Conservation (phyloP, 1,139 yeast species). For the Yarrowia galli region DNA sequence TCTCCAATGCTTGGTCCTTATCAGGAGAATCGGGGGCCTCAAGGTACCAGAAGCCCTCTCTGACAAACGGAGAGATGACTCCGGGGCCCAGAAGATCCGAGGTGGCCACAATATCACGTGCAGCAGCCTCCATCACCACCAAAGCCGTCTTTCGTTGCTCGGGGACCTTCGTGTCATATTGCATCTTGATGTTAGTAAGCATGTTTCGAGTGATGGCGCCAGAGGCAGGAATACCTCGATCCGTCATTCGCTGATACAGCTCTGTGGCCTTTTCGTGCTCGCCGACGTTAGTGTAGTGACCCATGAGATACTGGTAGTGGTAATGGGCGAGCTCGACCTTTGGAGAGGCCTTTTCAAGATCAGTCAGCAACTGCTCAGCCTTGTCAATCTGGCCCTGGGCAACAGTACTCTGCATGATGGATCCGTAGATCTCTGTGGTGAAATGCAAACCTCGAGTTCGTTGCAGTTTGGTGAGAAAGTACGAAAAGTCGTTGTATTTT, state of each 20-base stretch:
- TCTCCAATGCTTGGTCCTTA: background rate
- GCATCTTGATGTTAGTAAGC: constrained; percentile 5
- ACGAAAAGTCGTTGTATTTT: background rate
- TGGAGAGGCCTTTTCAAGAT: constrained; percentile 1
- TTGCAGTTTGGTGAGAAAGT: constrained; percentile 8
- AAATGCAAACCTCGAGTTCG: background rate
- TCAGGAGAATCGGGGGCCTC: background rate
- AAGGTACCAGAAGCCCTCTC: constrained; percentile 9
- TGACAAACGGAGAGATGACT: constrained; percentile 11
- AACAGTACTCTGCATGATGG: constrained; percentile 5
- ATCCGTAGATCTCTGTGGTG: constrained; percentile 1
- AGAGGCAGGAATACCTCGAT: background rate
- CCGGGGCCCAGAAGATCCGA: constrained; percentile 22
- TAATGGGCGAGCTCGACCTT: background rate
- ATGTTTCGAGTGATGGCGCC: constrained; percentile 5
- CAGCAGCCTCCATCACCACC: constrained; percentile 28
- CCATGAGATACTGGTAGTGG: constrained; percentile 28
- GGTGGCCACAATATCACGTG: constrained; percentile 2
- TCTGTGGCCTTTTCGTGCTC: background rate
- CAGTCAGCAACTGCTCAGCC: background rate
- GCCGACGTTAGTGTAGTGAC: background rate
- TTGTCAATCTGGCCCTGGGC: constrained; percentile 2
- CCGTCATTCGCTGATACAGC: constrained; percentile 13
- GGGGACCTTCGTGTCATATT: background rate
- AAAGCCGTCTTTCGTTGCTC: constrained; percentile 1